phyloP scores from a whole-genome alignment of 139 green algal genomes.

The Pleodorina starrii region DNA sequence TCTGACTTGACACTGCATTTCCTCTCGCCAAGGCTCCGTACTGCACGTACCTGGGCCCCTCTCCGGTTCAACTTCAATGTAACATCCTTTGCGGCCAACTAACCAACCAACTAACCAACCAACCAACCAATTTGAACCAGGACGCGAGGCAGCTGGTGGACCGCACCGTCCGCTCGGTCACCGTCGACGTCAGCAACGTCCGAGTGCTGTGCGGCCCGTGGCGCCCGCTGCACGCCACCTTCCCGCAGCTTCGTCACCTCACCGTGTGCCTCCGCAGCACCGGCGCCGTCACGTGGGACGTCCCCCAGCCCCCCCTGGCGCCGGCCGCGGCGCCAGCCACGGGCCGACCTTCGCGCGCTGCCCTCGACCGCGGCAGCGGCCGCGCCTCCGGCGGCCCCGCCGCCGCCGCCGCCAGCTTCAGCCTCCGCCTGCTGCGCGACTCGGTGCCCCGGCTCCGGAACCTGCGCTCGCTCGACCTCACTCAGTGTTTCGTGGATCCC shows the following conservation, averaged over 20 bases:
- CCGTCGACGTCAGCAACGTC: not conserved
- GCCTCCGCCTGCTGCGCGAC: slow-evolving; percentile 10
- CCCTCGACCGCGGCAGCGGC: not conserved
- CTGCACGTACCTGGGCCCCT: no score
- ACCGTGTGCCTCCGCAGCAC: not conserved
- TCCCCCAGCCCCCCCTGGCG: not conserved
- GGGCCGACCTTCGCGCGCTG: no score
- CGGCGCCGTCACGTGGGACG: not conserved
- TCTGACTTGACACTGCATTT: no score
- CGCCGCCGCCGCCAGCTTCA: not conserved
- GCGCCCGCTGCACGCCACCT: not conserved
- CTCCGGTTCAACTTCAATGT: no score
- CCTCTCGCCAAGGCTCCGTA: no score
- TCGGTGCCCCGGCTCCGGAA: not conserved
- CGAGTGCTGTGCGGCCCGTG: not conserved
- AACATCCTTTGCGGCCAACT: no score
- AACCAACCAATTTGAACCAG: no score
- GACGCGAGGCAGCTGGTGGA: not conserved
- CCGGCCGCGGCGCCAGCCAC: not conserved
- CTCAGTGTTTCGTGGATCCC: not conserved
- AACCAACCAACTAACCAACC: no score
- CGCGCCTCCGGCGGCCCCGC: not conserved
- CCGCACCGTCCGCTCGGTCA: not conserved
- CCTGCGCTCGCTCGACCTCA: not conserved
- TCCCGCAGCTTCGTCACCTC: not conserved